A percentile compares a stretch with the other conserved stretches of the same genome.
Conservation (phyloP, 176 grass and related monocot genomes). For the Thinopyrum elongatum region DNA sequence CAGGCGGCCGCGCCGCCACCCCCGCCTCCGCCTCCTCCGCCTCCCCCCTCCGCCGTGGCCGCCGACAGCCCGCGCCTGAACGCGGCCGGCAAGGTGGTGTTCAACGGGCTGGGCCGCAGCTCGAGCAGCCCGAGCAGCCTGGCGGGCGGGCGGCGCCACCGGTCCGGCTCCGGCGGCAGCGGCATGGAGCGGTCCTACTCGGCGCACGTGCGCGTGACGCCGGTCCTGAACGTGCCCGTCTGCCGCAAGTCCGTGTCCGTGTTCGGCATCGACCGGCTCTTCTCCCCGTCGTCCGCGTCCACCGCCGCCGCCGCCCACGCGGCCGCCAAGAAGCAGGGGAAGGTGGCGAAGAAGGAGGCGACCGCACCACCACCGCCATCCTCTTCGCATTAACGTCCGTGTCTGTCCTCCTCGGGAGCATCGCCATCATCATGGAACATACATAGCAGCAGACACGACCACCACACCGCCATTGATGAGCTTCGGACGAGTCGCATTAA, state of each 20-base stretch:
- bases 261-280: conserved; percentile 85
- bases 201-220: conserved; percentile 78
- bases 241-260: conserved; percentile 82
- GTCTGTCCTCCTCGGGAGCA: too few relatives aligned
- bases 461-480: conserved; percentile 19
- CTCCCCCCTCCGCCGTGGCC: conserved; percentile 26
- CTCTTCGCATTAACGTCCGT: neutral
- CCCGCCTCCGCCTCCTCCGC: neutral
- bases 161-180: conserved; percentile 33
- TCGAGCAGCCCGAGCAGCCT: conserved; percentile 93
- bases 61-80: conserved; percentile 90
- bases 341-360: conserved; percentile 6
- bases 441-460: neutral
- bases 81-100: conserved; percentile 92
- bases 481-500: neutral
- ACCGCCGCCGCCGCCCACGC: neutral
- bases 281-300: conserved; percentile 34
- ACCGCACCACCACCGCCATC: neutral
- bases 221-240: conserved; percentile 86
- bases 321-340: neutral
- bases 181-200: conserved; percentile 90
- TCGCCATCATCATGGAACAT: neutral
- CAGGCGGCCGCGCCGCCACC: neutral
- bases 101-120: conserved; percentile 70
- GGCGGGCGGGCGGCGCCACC: conserved; percentile 51